Conservation (phyloP, 2,329 filamentous ascomycete species). For the Leptographium flavum region DNA sequence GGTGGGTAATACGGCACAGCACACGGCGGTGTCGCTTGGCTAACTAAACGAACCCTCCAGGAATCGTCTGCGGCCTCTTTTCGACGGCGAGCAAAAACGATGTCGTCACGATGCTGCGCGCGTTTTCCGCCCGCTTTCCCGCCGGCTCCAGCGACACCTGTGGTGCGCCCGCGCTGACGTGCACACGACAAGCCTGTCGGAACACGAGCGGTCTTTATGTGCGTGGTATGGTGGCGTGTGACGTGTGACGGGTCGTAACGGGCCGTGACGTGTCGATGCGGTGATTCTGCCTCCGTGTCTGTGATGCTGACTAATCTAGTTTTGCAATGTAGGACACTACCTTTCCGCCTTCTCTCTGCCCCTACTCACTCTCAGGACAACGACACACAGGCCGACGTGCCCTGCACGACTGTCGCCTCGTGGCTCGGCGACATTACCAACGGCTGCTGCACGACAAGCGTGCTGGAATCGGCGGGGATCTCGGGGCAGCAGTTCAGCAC, state of each 20-base stretch:
- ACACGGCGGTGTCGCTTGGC: neutral
- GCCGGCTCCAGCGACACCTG: neutral
- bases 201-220: constrained; percentile 6
- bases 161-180: neutral
- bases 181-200: constrained; percentile 1
- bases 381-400: neutral
- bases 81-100: constrained; percentile 4
- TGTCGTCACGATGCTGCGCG: constrained; percentile 1
- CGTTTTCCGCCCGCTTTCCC: neutral
- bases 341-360: neutral
- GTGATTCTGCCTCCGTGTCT: too few relatives aligned
- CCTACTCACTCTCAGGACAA: neutral
- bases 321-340: neutral
- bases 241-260: too few relatives aligned
- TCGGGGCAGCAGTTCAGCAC: constrained; percentile 6
- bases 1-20: neutral
- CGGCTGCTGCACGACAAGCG: constrained; percentile 3
- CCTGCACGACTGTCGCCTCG: neutral
- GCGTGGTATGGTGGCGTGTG: neutral
- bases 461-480: neutral
- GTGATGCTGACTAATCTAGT: neutral
- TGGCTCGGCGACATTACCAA: constrained; percentile 1
- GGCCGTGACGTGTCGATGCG: too few relatives aligned
- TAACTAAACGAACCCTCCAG: neutral
- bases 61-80: constrained; percentile 1